phyloP scores from a whole-genome alignment of 2,329 filamentous ascomycete genomes.

The Penicillium corylophilum region DNA sequence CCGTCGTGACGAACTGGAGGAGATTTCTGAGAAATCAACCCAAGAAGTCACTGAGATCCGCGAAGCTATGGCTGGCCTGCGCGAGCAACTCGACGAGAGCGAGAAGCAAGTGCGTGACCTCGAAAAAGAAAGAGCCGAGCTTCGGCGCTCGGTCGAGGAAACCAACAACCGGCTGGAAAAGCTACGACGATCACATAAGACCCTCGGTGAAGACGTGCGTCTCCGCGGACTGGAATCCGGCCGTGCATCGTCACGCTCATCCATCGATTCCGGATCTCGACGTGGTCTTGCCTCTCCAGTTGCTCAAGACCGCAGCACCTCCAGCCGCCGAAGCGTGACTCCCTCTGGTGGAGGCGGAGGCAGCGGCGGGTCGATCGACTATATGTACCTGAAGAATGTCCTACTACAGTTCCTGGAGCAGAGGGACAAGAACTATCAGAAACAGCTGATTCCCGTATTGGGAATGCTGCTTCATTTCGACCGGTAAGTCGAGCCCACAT shows the following conservation, averaged over 20 bases:
- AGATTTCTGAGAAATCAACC: constrained; percentile 63
- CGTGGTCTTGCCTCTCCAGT: constrained; percentile 51
- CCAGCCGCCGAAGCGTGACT: constrained; percentile 38
- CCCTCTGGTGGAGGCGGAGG: constrained; percentile 29
- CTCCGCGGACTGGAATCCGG: constrained; percentile 44
- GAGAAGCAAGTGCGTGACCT: constrained; percentile 81
- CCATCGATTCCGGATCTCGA: constrained; percentile 54
- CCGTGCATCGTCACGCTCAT: constrained; percentile 57
- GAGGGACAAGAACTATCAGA: constrained; percentile 66
- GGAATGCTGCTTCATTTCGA: constrained; percentile 67
- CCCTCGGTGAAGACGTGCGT: constrained; percentile 60
- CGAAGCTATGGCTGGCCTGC: constrained; percentile 72
- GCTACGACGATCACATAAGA: constrained; percentile 66
- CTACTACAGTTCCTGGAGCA: constrained; percentile 66
- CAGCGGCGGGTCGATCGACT: constrained; percentile 49
- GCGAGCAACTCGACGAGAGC: constrained; percentile 78
- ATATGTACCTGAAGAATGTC: constrained; percentile 66
- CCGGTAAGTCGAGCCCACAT: constrained; percentile 44
- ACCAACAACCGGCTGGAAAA: constrained; percentile 75
- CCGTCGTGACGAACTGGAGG: constrained; percentile 73
- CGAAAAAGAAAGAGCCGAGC: constrained; percentile 76
- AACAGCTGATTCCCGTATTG: constrained; percentile 64
- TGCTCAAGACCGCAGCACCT: constrained; percentile 37
- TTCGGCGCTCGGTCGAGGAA: constrained; percentile 76
- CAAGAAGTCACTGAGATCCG: constrained; percentile 75